Evolutionary conservation across 2,329 filamentous ascomycete genomes (phyloP).

Genomic region (Daldinia sp.): DNA sequence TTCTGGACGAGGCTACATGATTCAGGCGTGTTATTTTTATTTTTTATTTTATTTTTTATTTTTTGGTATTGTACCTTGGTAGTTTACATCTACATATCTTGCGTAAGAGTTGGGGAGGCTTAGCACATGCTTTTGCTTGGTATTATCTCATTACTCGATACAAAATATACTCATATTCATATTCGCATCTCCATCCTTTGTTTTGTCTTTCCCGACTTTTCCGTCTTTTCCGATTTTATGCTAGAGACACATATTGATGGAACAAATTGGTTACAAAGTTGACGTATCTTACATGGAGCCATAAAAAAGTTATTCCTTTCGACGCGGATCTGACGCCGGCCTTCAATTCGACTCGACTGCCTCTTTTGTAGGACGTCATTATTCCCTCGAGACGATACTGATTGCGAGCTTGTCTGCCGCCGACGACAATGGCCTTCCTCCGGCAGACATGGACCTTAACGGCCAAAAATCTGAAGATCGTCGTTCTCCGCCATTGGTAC

Average conservation of each 20-base stretch:
- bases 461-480: constrained; percentile 68
- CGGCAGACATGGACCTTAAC: constrained; percentile 69
- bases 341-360: constrained; percentile 11
- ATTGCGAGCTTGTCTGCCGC: not conserved
- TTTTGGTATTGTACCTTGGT: too few species aligned
- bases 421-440: constrained; percentile 57
- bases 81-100: constrained; percentile 1
- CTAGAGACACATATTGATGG: not conserved
- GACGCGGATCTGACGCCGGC: constrained; percentile 19
- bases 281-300: constrained; percentile 18
- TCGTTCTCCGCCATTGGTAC: constrained; percentile 61
- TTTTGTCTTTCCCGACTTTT: not conserved
- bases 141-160: not conserved
- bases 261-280: constrained; percentile 2
- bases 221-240: not conserved
- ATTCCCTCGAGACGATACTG: constrained; percentile 6
- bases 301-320: constrained; percentile 18
- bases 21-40: not conserved
- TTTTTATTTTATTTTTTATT: too few species aligned
- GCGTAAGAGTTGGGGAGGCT: constrained; percentile 13
- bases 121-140: constrained; percentile 4
- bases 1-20: constrained; percentile 11
- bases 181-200: constrained; percentile 8
- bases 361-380: constrained; percentile 8
- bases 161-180: constrained; percentile 10